Conservation (phyloP, 805 yeast species). For the Pichia membranifaciens region DNA sequence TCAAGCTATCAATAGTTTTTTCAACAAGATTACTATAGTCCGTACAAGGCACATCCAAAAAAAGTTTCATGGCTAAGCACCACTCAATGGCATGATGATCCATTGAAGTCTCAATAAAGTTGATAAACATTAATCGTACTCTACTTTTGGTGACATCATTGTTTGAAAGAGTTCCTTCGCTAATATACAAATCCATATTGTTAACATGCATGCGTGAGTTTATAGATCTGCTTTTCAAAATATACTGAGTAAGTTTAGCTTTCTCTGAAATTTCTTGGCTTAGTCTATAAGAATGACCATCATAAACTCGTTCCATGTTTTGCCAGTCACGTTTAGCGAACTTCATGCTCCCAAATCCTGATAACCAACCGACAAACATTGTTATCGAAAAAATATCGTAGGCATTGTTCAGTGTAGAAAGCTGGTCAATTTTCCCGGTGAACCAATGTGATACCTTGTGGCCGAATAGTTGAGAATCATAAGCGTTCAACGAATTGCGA, state of each 20-base stretch:
- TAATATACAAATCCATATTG: neutral
- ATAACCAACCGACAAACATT: conserved; percentile 15
- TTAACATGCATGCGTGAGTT: neutral
- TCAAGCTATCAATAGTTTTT: neutral
- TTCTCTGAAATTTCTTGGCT: neutral
- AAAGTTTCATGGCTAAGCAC: neutral
- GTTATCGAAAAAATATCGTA: conserved; percentile 2
- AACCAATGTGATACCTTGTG: conserved; percentile 44
- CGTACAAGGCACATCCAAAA: neutral
- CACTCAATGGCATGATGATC: neutral
- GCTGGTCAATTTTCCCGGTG: conserved; percentile 9
- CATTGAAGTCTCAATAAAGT: neutral
- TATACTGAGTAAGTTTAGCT: neutral
- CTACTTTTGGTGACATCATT: neutral
- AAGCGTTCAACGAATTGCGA: conserved; percentile 13
- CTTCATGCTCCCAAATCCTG: neutral
- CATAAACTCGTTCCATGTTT: neutral
- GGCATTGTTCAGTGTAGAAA: neutral
- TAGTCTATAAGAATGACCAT: neutral
- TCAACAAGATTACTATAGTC: neutral
- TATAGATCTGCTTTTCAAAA: neutral
- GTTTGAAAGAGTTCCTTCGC: neutral
- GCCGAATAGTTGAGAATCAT: conserved; percentile 16
- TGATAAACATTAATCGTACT: neutral
- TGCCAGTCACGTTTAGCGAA: neutral